Evolutionary conservation across 2,329 filamentous ascomycete species (phyloP), one percentile per base, ranked within the genome.

Genomic region (Tolypocladium ovalisporum): DNA sequence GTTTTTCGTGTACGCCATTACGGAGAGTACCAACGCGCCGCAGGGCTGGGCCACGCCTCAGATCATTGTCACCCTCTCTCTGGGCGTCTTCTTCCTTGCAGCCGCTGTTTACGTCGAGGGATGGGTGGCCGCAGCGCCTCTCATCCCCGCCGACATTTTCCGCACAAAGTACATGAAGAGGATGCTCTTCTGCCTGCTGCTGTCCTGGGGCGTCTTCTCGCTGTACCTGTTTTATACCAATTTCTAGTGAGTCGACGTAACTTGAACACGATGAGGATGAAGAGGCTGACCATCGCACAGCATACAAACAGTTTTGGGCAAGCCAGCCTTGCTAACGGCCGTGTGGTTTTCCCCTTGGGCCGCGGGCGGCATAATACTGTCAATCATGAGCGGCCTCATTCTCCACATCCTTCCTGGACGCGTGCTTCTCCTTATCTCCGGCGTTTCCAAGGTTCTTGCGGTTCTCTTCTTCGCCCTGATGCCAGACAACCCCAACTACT

Each of bases 1-100:
- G 24, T 72, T 89, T n/a, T 71, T 87, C 62, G 82, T 88, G 5
- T 89, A 85, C 61, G 82, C 86, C 3, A 78, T 90, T 57, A 88
- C 86, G 1, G 82, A 88, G 59, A 83, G 81, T 52, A 78, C 82
- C 1, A 81, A 86, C 66, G 83, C 83, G 1, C 74, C 79, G 0
- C 63, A 79, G 6, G 79, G 82, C 17, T 89, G 86, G 87, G 74
- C 70, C 34, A 84, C 83, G 2, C 83, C 84, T 1, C 86, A 87
- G 61, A 85, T 89, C 56, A 76, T 79, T 29, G 71, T 81, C 9
- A 79, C 81, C 0, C 78, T 89, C 34, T 69, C 81, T 7, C 56
- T 85, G 8, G 86, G 86, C 0, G 71, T 77, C 24, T 56, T 82
- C 2, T 67, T 84, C 19, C 70, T 89, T 0, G 69, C 70, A 0